Conservation (phyloP, 78 protist species). For the Paratrimastix pyriformis region DNA sequence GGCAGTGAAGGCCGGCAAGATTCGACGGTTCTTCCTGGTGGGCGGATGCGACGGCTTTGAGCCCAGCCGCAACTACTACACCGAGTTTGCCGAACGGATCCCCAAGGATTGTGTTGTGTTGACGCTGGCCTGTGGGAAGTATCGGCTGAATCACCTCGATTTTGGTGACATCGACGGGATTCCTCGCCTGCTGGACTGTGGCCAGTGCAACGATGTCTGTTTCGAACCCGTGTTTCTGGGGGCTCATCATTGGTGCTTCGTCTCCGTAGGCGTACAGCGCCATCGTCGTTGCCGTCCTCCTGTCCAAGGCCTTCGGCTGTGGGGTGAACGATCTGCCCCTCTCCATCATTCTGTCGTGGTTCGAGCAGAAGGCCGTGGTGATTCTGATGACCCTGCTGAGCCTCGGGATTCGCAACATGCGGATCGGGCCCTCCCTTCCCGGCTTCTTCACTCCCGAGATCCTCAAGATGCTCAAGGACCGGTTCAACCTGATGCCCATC, state of each 20-base stretch:
- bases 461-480: too few relatives aligned
- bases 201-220: constrained; percentile 80
- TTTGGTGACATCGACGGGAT: constrained; percentile 56
- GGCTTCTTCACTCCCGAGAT: too few relatives aligned
- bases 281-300: too few relatives aligned
- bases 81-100: constrained; percentile 37
- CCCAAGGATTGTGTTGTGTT: constrained; percentile 43
- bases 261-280: constrained; percentile 68
- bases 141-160: too few relatives aligned
- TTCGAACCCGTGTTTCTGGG: too few relatives aligned
- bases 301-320: too few relatives aligned
- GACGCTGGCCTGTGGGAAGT: too few relatives aligned
- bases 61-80: constrained; percentile 48
- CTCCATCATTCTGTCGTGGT: constrained; percentile 51
- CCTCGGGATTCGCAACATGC: constrained; percentile 55
- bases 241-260: too few relatives aligned
- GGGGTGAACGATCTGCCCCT: constrained; percentile 62
- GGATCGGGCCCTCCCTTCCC: constrained; percentile 65
- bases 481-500: too few relatives aligned
- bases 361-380: constrained; percentile 78
- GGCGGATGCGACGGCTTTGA: constrained; percentile 79
- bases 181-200: constrained; percentile 72
- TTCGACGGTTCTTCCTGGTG: constrained; percentile 50
- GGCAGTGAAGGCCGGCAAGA: constrained; percentile 49
- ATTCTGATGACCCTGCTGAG: constrained; percentile 48